Evolutionary conservation across 495 filamentous ascomycete species (phyloP).

Genomic region (Letharia lupina): DNA sequence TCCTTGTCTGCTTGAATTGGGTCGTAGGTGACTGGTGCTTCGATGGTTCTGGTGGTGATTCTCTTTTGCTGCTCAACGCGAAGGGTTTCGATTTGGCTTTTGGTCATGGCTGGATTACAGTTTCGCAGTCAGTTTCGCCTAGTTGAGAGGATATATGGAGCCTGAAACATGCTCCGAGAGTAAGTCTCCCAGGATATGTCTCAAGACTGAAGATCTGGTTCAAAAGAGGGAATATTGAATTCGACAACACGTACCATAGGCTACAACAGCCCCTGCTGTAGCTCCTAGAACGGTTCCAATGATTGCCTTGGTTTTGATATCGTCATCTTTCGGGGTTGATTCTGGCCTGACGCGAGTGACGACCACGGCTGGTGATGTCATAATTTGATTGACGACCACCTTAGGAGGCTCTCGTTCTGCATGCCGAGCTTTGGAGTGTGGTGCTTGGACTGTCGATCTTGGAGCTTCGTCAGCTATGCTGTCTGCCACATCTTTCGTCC

Average conservation of each 20-base stretch:
- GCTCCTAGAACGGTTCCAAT: slow-evolving; percentile 71
- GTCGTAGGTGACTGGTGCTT: slow-evolving; percentile 36
- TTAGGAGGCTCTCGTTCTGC: slow-evolving; percentile 21
- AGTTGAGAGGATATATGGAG: not conserved
- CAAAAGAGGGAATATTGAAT: not conserved
- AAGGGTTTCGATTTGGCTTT: slow-evolving; percentile 40
- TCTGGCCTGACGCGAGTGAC: slow-evolving; percentile 27
- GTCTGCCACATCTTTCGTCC: slow-evolving; percentile 23
- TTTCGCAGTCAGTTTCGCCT: not conserved
- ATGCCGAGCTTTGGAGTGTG: not conserved
- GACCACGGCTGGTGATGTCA: slow-evolving; percentile 30
- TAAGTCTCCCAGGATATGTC: not conserved
- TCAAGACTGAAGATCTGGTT: not conserved
- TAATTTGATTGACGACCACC: slow-evolving; percentile 29
- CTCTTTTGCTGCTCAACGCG: slow-evolving; percentile 28
- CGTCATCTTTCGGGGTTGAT: slow-evolving; percentile 31
- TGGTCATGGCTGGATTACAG: slow-evolving; percentile 41
- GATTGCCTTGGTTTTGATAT: slow-evolving; percentile 41
- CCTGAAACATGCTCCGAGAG: not conserved
- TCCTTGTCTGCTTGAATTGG: slow-evolving; percentile 29
- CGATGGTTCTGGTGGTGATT: slow-evolving; percentile 34
- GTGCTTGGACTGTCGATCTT: not conserved
- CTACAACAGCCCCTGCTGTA: slow-evolving; percentile 63
- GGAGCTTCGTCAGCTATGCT: slow-evolving; percentile 13
- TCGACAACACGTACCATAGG: slow-evolving; percentile 40